Evolutionary conservation across 192 early-diverging fungal species (phyloP), one percentile per base, ranked within the genome.

Genomic region (Backusella luteola): DNA sequence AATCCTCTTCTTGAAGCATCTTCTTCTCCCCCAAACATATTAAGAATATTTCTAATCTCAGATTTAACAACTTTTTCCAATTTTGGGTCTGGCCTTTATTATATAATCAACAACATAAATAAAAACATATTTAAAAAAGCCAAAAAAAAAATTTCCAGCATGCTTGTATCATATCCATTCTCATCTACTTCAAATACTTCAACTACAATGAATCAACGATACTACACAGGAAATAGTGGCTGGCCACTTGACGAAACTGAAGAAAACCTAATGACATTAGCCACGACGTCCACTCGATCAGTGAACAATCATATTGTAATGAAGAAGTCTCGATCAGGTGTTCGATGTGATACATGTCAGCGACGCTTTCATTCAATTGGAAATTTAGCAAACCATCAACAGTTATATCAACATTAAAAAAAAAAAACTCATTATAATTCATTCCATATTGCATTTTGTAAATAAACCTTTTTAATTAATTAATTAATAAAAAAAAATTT

Each of bases 231-330:
- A 63, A 63, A 49, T 3, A 35, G 35, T 69, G 70, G 42, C 41
- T 75, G 74, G 74, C 66, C 74, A 66, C 34, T 75, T 41, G 52
- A 75, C n/a, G 74, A 66, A 66, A 44, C 29, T n/a, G 74, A 67
- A 66, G 74, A 75, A 66, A 66, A 74, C 23, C 21, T 56, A 23
- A 74, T 74, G 74, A 75, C 74, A 21, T 32, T 67, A 26, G 63
- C 74, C 23, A 66, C 41, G 15, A 66, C 41, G 23, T 73, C 72
- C 7, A 59, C 19, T 41, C 74, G 7, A 44, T 26, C 23, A 26
- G 14, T 23, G 9, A 34, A 17, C n/a, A 44, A 17, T 11, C 71
- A 23, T 52, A 44, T 6, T 23, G 44, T 23, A 19, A 46, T 38
- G 29, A 63, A 67, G 3, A 66, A 75, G 23, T 42, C 34, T 34